Conservation (phyloP, 495 filamentous ascomycete species). For the Annulohypoxylon moriforme region DNA sequence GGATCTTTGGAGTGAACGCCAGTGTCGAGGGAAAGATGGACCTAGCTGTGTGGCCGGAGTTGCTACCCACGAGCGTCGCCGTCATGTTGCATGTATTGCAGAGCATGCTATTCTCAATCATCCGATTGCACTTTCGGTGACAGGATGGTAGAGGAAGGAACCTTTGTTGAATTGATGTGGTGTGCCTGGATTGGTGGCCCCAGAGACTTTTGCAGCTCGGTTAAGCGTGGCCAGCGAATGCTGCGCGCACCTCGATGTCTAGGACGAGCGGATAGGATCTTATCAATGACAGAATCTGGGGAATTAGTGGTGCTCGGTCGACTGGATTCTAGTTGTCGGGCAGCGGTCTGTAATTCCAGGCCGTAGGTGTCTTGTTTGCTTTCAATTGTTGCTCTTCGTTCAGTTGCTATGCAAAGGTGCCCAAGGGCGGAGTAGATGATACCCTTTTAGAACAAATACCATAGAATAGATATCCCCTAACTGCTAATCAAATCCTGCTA, state of each 20-base stretch:
- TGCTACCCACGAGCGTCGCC: constrained; percentile 69
- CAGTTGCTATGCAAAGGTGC: constrained; percentile 45
- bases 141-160: constrained; percentile 18
- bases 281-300: constrained; percentile 19
- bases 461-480: constrained; percentile 42
- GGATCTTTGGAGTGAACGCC: constrained; percentile 66
- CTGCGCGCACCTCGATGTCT: constrained; percentile 32
- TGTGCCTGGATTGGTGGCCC: constrained; percentile 37
- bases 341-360: constrained; percentile 23
- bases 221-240: constrained; percentile 44
- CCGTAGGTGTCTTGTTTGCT: constrained; percentile 36
- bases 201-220: constrained; percentile 40
- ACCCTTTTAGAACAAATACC: constrained; percentile 47
- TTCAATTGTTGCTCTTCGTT: constrained; percentile 25
- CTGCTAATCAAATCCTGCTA: constrained; percentile 36
- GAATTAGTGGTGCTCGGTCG: constrained; percentile 29
- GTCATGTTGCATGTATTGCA: constrained; percentile 73
- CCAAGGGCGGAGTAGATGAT: constrained; percentile 51
- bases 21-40: constrained; percentile 69
- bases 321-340: constrained; percentile 31
- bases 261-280: constrained; percentile 33
- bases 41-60: constrained; percentile 69
- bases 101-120: constrained; percentile 74
- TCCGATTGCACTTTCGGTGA: constrained; percentile 68
- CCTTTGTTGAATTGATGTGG: constrained; percentile 32